phyloP scores from a whole-genome alignment of 2,329 filamentous ascomycete genomes.

The Fusarium sp. region DNA sequence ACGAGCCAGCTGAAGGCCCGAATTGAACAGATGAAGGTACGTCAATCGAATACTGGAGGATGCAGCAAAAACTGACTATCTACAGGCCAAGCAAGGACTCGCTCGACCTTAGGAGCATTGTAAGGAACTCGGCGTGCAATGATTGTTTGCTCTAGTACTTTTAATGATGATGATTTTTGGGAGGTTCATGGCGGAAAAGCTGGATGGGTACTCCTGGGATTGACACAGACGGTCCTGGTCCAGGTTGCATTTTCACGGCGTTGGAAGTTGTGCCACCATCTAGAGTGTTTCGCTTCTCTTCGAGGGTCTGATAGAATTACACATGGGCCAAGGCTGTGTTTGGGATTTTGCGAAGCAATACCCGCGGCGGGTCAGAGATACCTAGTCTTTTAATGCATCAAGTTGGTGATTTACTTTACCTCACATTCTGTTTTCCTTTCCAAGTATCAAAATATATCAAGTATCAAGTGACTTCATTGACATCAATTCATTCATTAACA shows the following conservation, averaged over 20 bases:
- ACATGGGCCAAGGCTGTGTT: slow-evolving; percentile 35
- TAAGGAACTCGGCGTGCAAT: slow-evolving; percentile 18
- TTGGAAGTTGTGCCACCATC: slow-evolving; percentile 48
- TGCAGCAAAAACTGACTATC: slow-evolving; percentile 7
- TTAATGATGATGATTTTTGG: slow-evolving; percentile 45
- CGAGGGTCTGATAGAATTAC: slow-evolving; percentile 41
- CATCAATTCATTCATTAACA: slow-evolving; percentile 21
- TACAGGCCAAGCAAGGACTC: slow-evolving; percentile 64
- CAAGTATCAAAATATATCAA: not conserved
- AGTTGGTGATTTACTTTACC: slow-evolving; percentile 36
- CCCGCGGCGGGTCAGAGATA: slow-evolving; percentile 44
- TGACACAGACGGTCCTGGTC: slow-evolving; percentile 35
- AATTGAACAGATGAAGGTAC: slow-evolving; percentile 97
- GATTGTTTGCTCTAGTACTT: slow-evolving; percentile 28
- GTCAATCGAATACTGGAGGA: slow-evolving; percentile 20
- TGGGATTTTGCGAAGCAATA: slow-evolving; percentile 42
- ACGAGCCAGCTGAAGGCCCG: slow-evolving; percentile 97
- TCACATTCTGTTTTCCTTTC: not conserved
- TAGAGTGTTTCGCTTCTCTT: slow-evolving; percentile 34
- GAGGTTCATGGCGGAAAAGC: slow-evolving; percentile 37
- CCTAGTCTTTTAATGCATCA: slow-evolving; percentile 48
- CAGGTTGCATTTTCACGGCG: slow-evolving; percentile 48
- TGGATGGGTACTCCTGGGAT: slow-evolving; percentile 42
- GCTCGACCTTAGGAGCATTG: slow-evolving; percentile 53
- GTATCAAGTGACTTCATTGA: not conserved